Evolutionary conservation across 75 land plant species (phyloP).

Genomic region (Cunninghamia lanceolata): DNA sequence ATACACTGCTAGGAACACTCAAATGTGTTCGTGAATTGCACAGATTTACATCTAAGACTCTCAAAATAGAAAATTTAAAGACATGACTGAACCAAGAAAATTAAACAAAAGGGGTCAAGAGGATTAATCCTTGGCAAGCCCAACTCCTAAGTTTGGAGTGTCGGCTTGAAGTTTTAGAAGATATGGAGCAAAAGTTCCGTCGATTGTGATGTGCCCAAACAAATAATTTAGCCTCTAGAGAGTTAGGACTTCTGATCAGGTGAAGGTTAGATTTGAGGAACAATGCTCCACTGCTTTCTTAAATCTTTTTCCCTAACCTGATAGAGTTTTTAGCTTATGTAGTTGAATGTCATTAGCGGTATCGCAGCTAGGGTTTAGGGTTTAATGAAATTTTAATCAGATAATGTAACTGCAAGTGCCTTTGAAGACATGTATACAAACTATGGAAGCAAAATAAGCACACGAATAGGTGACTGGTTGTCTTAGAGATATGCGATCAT

Average conservation of each 20-base stretch:
- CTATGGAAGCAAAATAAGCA: too few relatives aligned
- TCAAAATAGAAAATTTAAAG: neutral
- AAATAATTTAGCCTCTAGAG: neutral
- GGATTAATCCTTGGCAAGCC: constrained; percentile 1
- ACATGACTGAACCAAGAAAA: neutral
- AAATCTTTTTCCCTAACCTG: neutral
- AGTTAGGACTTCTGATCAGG: neutral
- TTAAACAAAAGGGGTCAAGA: neutral
- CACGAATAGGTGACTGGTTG: too few relatives aligned
- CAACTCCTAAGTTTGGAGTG: neutral
- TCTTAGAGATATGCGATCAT: too few relatives aligned
- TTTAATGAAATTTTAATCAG: neutral
- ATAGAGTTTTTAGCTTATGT: neutral
- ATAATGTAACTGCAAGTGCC: too few relatives aligned
- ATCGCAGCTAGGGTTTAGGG: neutral
- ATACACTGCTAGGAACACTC: neutral
- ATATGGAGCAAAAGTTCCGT: neutral
- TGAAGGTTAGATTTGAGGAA: too few relatives aligned
- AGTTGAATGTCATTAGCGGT: neutral
- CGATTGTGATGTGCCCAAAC: neutral
- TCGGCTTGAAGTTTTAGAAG: neutral
- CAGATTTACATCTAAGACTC: neutral
- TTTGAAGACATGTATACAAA: too few relatives aligned
- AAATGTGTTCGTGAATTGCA: neutral
- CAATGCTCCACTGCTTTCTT: neutral